Evolutionary conservation across 2,329 filamentous ascomycete species (phyloP), one percentile per base, ranked within the genome.

Genomic region (Meredithiella fracta): DNA sequence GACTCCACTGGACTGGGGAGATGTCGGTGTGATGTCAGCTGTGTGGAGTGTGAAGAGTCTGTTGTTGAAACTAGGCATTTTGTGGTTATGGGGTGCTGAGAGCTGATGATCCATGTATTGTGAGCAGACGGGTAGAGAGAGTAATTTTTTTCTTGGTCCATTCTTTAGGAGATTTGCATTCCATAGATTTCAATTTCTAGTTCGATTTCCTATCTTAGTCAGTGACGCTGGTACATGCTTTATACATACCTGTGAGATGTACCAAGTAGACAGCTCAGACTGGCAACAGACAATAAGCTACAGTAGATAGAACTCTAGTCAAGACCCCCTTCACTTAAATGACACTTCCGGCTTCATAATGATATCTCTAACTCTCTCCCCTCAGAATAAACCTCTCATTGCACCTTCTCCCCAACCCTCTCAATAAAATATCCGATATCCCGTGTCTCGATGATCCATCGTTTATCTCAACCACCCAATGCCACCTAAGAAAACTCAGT

Each of bases 61-160:
- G 22, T 49, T 25, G n/a, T 25, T 25, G 23, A n/a, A n/a, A n/a
- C n/a, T 11, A 23, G 22, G 40, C 49, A 22, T 25, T 25, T 22
- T 20, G 23, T 49, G 44, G 22, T 25, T 26, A 49, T n/a, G 9
- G 34, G 31, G 26, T 23, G 31, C 25, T 23, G 11, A 14, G 6
- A 37, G 31, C 26, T 54, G 38, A 47, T 22, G 25, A 54, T 7
- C 44, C 44, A 47, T 49, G 44, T 49, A 49, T 25, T 49, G 9
- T 44, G 11, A 11, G 11, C 29, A 34, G 29, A 11, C 29, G 29
- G 11, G 29, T 11, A 34, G 29, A 11, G 29, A 34, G 11, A 15
- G 5, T 42, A 7, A 4, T 6, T 15, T 42, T 42, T 42, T 42
- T 42, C 38, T 42, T 42, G 11, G 38, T 42, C 4, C 38, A 42